Base-by-base conservation (phyloP, 2,329 filamentous ascomycete genomes). In the Septoria petroselini region DNA sequence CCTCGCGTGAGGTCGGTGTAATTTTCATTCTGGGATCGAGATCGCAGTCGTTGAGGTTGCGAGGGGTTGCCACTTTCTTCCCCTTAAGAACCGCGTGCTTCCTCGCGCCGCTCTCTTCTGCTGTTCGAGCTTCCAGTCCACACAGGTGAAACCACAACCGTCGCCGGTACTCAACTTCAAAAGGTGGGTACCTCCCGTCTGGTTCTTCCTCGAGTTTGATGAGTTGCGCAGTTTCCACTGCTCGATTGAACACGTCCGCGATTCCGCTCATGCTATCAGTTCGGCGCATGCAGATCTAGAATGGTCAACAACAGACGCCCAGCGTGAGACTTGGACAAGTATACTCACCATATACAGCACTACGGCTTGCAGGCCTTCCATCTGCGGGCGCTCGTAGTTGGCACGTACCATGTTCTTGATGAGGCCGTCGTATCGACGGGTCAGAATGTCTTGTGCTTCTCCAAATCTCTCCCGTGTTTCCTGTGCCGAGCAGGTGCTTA, bases 1-100 rank as follows among this genome's bases (percentile, higher is more conserved):
- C 62, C 9, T 15, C 9, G n/a, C 62, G 48, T 7, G 55, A 17
- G 14, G 45, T 14, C 6, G 61, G 61, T 12, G 43, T n/a, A 2
- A 57, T 48, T 8, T 43, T 53, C 35, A 55, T 54, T 7, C 47
- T 19, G 1, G 58, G 55, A 46, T 58, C 41, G 17, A 65, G 47
- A 47, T 65, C 62, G 17, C 27, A 25, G 48, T 65, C 62, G 50
- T 63, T 60, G n/a, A 64, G 35, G 37, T 59, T 63, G 8, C 54
- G 44, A 5, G 62, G 62, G 27, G 63, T 31, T 17, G 43, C 29
- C 2, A 63, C 57, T 31, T 41, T 56, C 19, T 46, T 41, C 12
- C 52, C 54, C 19, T 57, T 43, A 51, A 62, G 54, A n/a, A 63
- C 50, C 31, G 52, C 59, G 17, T 53, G 52, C 14, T 50, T 46